These are phyloP conservation scores for Avena eriantha DNA, from an alignment of 176 grass and related monocot species.

Conservation along the genomic window DNA sequence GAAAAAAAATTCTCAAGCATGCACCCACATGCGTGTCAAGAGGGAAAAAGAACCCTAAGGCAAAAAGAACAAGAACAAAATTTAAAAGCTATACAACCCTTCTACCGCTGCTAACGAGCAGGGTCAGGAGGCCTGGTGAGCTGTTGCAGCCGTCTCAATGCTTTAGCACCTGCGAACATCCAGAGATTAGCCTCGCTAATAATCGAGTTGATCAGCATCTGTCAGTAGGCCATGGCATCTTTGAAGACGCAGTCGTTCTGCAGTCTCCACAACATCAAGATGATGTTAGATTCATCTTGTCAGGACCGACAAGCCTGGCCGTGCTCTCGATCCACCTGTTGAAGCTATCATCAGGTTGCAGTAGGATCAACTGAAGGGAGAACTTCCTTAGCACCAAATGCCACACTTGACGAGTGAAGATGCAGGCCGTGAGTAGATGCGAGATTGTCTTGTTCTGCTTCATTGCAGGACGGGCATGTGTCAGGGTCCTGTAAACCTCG, in stretches of 20 bases:
- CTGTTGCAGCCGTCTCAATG: background rate
- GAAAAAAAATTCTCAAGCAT: background rate
- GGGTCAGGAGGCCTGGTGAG: background rate
- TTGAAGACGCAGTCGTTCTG: background rate
- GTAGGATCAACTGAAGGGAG: background rate
- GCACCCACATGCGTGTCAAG: background rate
- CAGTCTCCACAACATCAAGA: background rate
- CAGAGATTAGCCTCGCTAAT: background rate
- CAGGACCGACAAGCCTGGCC: background rate
- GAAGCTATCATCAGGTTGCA: background rate
- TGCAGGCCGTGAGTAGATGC: background rate
- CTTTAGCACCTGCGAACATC: slow-evolving; percentile 6
- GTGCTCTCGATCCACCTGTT: background rate
- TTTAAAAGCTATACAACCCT: background rate
- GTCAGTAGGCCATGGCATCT: background rate
- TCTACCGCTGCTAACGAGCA: background rate
- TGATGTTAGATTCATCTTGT: background rate
- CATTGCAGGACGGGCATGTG: background rate
- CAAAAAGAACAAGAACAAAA: background rate
- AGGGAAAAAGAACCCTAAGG: background rate
- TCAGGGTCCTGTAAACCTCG: background rate
- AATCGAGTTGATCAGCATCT: background rate
- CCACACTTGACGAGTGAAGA: background rate
- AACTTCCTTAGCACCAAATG: background rate
- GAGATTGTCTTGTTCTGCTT: background rate